Percentiles rank a stretch among this genome's conserved stretches.
phyloP scores from a whole-genome alignment of 75 land plant species.

The Sequoiadendron giganteum region DNA sequence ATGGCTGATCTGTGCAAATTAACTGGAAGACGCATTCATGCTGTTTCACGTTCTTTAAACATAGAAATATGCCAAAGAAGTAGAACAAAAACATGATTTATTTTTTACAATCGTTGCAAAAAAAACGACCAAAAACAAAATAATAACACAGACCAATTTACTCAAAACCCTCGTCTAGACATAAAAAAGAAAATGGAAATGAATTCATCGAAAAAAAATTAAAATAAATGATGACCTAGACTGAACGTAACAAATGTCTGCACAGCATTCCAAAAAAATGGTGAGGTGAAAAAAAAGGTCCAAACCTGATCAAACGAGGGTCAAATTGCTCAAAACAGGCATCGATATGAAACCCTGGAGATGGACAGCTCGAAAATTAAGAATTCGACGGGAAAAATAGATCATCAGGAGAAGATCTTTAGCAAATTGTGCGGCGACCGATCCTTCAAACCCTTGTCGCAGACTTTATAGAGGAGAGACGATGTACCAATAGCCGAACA shows the following conservation, averaged over 20 bases:
- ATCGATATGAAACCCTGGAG: neutral
- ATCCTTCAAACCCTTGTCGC: neutral
- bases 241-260: neutral
- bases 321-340: constrained; percentile 6
- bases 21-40: neutral
- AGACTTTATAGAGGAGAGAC: neutral
- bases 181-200: neutral
- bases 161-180: neutral
- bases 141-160: neutral
- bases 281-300: neutral
- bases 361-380: neutral
- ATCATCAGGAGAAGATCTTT: neutral
- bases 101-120: neutral
- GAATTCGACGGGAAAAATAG: neutral
- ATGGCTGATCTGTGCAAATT: neutral
- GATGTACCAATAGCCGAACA: neutral
- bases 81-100: neutral
- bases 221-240: neutral
- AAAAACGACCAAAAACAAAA: neutral
- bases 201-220: neutral
- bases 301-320: neutral
- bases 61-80: neutral
- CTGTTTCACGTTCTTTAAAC: too few relatives aligned
- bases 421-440: neutral
- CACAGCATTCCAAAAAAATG: neutral